Evolutionary conservation across 495 filamentous ascomycete species (phyloP).

Genomic region (Trichocladium uniseriatum): DNA sequence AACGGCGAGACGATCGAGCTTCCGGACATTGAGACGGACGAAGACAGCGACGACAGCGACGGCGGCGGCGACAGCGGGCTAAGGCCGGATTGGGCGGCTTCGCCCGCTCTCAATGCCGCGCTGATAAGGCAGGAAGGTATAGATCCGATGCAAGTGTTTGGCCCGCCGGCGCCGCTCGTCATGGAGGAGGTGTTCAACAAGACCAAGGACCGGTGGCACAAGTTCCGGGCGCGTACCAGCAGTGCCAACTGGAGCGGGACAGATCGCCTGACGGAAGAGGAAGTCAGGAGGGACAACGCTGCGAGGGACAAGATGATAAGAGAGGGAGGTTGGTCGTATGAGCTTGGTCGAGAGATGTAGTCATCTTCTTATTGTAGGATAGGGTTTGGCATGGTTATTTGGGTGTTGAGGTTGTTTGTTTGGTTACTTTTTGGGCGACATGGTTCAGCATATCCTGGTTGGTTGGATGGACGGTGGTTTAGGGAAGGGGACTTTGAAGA

Average conservation of each 20-base stretch:
- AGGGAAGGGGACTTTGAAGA: neutral
- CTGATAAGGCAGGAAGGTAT: conserved; percentile 68
- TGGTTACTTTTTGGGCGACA: neutral
- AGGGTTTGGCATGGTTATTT: neutral
- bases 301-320: conserved; percentile 69
- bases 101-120: conserved; percentile 61
- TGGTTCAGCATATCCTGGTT: neutral
- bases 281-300: conserved; percentile 68
- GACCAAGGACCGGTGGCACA: conserved; percentile 68
- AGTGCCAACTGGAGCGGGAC: conserved; percentile 85
- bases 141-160: conserved; percentile 83
- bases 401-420: neutral
- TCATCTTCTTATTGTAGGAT: conserved; percentile 1
- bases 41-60: conserved; percentile 65
- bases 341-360: conserved; percentile 36
- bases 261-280: conserved; percentile 86
- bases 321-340: conserved; percentile 81
- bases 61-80: conserved; percentile 37
- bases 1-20: conserved; percentile 75
- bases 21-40: conserved; percentile 81
- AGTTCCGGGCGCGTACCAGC: conserved; percentile 78
- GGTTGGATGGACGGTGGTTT: neutral
- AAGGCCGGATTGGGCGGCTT: conserved; percentile 74
- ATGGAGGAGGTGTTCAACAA: conserved; percentile 93
- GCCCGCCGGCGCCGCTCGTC: conserved; percentile 70